phyloP scores from a whole-genome alignment of 2,329 filamentous ascomycete species.

The Beauveria scarabaeidicola region DNA sequence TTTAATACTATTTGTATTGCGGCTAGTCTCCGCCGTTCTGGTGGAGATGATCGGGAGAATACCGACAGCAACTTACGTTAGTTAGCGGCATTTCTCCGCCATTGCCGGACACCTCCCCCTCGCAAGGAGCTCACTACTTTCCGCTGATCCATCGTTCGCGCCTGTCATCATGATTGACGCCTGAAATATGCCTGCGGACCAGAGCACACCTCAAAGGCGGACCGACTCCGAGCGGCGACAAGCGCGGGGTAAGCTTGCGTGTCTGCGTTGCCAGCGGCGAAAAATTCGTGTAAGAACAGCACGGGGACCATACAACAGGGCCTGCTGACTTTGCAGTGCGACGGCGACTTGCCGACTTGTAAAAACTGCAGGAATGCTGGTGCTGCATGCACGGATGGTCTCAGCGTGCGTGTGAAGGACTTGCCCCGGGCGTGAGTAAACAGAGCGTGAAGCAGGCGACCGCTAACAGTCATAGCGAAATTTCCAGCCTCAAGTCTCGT shows the following conservation, averaged over 20 bases:
- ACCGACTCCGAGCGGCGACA: constrained; percentile 18
- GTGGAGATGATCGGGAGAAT: background rate
- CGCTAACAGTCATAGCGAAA: constrained; percentile 9
- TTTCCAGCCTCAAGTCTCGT: constrained; percentile 30
- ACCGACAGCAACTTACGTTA: background rate
- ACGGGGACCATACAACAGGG: background rate
- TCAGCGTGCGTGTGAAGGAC: constrained; percentile 30
- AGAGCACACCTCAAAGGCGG: constrained; percentile 7
- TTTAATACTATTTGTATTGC: constrained; percentile 1
- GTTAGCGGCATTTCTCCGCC: background rate
- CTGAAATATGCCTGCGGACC: background rate
- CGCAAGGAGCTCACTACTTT: background rate
- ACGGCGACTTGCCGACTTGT: constrained; percentile 33
- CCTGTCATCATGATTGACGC: background rate
- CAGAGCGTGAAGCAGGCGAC: background rate
- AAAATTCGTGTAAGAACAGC: constrained; percentile 36
- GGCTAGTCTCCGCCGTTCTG: background rate
- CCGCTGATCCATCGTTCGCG: background rate
- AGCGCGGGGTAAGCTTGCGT: constrained; percentile 22
- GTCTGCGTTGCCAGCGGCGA: constrained; percentile 35
- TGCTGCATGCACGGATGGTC: constrained; percentile 34
- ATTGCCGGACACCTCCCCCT: background rate
- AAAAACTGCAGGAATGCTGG: constrained; percentile 35
- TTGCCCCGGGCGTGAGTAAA: constrained; percentile 32
- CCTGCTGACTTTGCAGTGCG: constrained; percentile 27